Conservation (phyloP, 2,329 filamentous ascomycete species). For the Fusarium succisae region DNA sequence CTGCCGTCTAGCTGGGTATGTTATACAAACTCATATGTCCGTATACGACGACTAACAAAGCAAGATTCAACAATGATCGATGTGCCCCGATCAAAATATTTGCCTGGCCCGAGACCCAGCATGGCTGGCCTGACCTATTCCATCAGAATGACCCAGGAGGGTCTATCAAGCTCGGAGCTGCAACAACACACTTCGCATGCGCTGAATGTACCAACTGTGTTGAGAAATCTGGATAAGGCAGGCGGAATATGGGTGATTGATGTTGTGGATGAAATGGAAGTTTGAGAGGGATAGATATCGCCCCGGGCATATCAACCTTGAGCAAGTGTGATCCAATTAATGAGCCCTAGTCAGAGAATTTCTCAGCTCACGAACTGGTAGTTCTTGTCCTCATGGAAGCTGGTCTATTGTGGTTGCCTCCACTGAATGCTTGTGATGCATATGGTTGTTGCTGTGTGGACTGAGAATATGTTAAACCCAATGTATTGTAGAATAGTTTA, state of each 20-base stretch:
- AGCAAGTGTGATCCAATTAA: neutral
- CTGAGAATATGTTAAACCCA: fast-evolving
- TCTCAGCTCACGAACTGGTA: neutral
- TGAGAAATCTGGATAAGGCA: neutral
- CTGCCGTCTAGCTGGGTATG: slow-evolving; percentile 38
- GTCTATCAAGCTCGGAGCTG: slow-evolving; percentile 21
- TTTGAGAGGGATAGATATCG: neutral
- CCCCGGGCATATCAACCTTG: neutral
- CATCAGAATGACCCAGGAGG: slow-evolving; percentile 17
- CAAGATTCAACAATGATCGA: slow-evolving; percentile 10
- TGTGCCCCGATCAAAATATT: slow-evolving; percentile 34
- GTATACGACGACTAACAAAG: slow-evolving; percentile 1
- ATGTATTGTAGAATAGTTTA: neutral
- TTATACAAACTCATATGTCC: neutral
- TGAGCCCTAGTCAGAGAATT: neutral
- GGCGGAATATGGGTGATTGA: neutral
- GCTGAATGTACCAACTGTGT: slow-evolving; percentile 38
- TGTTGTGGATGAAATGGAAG: neutral
- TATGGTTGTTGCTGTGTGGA: neutral
- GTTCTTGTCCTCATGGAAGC: slow-evolving; percentile 1
- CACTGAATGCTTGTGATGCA: neutral
- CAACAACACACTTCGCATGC: slow-evolving; percentile 42
- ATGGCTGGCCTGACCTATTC: slow-evolving; percentile 36
- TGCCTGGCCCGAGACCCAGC: slow-evolving; percentile 40
- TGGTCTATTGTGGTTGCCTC: neutral